A percentile compares a stretch with the other conserved stretches of the same genome.
Evolutionary conservation across 176 grass and related monocot genomes (phyloP).

Genomic region (Dendrocalamus sinicus): DNA sequence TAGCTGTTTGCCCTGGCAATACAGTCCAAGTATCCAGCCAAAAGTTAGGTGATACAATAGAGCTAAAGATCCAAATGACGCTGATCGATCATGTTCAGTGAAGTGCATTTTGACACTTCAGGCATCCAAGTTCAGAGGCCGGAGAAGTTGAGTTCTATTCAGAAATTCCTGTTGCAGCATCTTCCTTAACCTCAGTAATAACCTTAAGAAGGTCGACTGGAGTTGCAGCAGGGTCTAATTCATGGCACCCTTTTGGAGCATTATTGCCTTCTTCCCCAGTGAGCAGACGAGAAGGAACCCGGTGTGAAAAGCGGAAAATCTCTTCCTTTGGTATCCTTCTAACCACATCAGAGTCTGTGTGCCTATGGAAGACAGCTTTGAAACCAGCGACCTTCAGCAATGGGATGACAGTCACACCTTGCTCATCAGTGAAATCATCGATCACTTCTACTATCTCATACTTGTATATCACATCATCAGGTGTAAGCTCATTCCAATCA

Average conservation of each 20-base stretch:
- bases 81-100: conserved; percentile 23
- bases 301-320: conserved; percentile 94
- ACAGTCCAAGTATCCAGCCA: conserved; percentile 62
- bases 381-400: conserved; percentile 92
- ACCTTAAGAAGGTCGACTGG: conserved; percentile 88
- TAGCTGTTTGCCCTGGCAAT: conserved; percentile 55
- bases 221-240: conserved; percentile 90
- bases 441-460: conserved; percentile 89
- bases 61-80: conserved; percentile 32
- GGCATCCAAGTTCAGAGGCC: conserved; percentile 28
- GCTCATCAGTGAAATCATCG: conserved; percentile 79
- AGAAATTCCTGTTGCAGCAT: conserved; percentile 31
- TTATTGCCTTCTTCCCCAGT: conserved; percentile 78
- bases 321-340: conserved; percentile 80
- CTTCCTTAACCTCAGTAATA: conserved; percentile 77
- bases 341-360: conserved; percentile 62
- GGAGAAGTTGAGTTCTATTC: conserved; percentile 33
- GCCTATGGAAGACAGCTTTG: conserved; percentile 86
- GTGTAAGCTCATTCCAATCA: conserved; percentile 73
- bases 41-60: conserved; percentile 53
- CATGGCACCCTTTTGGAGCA: conserved; percentile 76
- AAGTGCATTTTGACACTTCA: conserved; percentile 24
- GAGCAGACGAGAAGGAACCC: conserved; percentile 76
- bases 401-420: conserved; percentile 69
- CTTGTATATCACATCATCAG: conserved; percentile 84